phyloP scores from a whole-genome alignment of 805 yeast species.

The Tetrapisispora nanseiensis region DNA sequence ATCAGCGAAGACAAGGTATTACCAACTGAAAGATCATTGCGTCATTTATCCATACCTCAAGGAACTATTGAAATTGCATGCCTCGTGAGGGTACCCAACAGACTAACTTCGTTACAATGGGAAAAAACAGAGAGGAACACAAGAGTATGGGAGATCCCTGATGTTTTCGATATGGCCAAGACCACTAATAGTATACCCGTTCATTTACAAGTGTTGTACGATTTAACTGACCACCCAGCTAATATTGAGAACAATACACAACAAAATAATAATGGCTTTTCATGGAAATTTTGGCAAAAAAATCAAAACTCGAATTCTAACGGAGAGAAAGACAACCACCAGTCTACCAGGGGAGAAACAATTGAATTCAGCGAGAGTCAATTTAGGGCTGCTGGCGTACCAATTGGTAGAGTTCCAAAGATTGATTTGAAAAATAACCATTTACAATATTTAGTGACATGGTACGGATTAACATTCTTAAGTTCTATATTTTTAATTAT shows the following conservation, averaged over 20 bases:
- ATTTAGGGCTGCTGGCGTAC: constrained; percentile 75
- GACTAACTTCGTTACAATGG: constrained; percentile 55
- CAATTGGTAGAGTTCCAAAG: constrained; percentile 74
- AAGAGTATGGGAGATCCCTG: constrained; percentile 68
- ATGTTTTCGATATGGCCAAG: constrained; percentile 62
- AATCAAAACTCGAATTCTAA: neutral
- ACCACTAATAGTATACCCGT: constrained; percentile 60
- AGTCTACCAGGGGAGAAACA: constrained; percentile 3
- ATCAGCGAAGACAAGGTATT: constrained; percentile 53
- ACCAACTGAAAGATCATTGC: constrained; percentile 50
- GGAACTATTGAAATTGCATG: constrained; percentile 64
- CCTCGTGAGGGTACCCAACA: constrained; percentile 58
- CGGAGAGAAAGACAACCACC: too few species aligned
- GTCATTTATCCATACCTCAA: constrained; percentile 61
- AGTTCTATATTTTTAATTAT: constrained; percentile 57
- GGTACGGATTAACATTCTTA: constrained; percentile 81
- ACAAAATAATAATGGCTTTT: neutral
- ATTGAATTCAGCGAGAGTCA: constrained; percentile 45
- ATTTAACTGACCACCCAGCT: constrained; percentile 47
- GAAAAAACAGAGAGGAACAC: constrained; percentile 59
- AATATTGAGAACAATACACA: neutral
- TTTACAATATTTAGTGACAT: constrained; percentile 82
- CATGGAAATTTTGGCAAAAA: constrained; percentile 27
- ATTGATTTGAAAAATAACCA: constrained; percentile 82
- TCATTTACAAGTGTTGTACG: constrained; percentile 64